A percentile compares a stretch with the other conserved stretches of the same genome.
phyloP scores from a whole-genome alignment of 495 filamentous ascomycete species.

The Parathielavia hyrcaniae region DNA sequence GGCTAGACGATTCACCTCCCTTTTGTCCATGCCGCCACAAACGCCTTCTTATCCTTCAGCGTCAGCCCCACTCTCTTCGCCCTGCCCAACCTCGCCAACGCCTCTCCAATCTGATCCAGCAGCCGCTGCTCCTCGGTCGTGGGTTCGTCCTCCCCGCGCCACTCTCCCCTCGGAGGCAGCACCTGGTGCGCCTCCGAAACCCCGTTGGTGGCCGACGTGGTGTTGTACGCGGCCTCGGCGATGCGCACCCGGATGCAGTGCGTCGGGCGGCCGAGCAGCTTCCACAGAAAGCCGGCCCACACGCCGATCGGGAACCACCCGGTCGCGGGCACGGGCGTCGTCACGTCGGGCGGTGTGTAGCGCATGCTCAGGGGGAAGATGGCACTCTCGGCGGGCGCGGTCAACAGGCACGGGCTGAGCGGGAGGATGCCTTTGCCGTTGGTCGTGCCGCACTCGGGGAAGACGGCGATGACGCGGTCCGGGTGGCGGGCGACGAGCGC shows the following conservation, averaged over 20 bases:
- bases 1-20: constrained; percentile 20
- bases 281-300: constrained; percentile 72
- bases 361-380: constrained; percentile 87
- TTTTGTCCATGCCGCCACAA: constrained; percentile 57
- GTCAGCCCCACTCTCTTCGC: constrained; percentile 87
- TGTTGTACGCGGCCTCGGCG: constrained; percentile 58
- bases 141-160: constrained; percentile 35
- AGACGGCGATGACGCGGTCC: constrained; percentile 68
- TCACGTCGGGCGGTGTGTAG: constrained; percentile 82
- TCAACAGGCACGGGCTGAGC: constrained; percentile 65
- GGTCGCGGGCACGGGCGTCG: constrained; percentile 72
- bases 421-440: constrained; percentile 89
- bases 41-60: constrained; percentile 72
- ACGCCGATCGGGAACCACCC: constrained; percentile 10
- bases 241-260: constrained; percentile 88
- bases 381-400: constrained; percentile 53
- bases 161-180: constrained; percentile 26
- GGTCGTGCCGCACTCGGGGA: constrained; percentile 89
- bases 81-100: constrained; percentile 79
- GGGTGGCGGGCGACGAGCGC: constrained; percentile 62
- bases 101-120: constrained; percentile 71
- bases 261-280: constrained; percentile 72
- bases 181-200: constrained; percentile 20
- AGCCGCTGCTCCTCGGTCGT: constrained; percentile 54
- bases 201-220: constrained; percentile 28